Percentiles rank a stretch among this genome's conserved stretches.
phyloP scores from a whole-genome alignment of 441 rosid genomes.

The Theobroma grandiflorum region DNA sequence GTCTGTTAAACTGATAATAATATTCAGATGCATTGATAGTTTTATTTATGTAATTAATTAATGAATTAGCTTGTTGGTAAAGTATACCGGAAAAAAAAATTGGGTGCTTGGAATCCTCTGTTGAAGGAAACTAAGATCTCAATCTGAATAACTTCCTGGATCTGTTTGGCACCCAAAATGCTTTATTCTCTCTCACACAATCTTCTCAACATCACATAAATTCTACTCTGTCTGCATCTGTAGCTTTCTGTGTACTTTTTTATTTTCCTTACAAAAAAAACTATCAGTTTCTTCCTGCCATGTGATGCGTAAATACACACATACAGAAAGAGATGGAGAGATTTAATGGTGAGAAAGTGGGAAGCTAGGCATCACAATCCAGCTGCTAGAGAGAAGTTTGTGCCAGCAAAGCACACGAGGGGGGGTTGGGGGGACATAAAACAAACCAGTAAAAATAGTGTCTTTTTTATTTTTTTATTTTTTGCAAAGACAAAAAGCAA shows the following conservation, averaged over 20 bases:
- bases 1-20: background rate
- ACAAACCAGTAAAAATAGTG: conserved; percentile 17
- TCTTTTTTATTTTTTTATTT: background rate
- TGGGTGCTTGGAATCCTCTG: background rate
- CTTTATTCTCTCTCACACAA: background rate
- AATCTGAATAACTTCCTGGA: background rate
- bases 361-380: conserved; percentile 16
- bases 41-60: background rate
- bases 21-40: background rate
- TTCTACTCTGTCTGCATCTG: background rate
- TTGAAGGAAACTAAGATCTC: conserved; percentile 22
- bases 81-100: background rate
- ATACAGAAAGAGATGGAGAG: background rate
- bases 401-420: conserved; percentile 25
- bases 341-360: conserved; percentile 9
- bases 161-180: background rate
- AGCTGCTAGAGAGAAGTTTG: background rate
- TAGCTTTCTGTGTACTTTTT: background rate
- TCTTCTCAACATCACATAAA: background rate
- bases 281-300: background rate
- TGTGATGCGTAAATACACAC: conserved; percentile 5
- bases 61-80: background rate
- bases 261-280: background rate
- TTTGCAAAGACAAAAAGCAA: background rate
- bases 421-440: conserved; percentile 7